These are phyloP conservation scores for Suillus tomentosus DNA, from an alignment of 768 basidiomycete species.

Conservation along the genomic window DNA sequence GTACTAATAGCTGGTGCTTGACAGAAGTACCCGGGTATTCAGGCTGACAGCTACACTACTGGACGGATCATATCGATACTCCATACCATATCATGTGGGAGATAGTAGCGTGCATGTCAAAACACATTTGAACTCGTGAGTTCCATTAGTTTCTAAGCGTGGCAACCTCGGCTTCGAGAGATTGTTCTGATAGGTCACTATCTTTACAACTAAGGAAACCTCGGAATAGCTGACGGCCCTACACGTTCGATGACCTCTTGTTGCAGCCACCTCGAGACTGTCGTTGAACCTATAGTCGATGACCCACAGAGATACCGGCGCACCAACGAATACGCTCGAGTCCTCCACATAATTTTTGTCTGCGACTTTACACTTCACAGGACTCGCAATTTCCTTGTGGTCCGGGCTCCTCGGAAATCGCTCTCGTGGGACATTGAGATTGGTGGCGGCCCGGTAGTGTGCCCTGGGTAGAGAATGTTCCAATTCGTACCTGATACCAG, in stretches of 20 bases:
- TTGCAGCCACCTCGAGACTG: background rate
- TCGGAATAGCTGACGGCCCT: background rate
- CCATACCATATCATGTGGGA: constrained; percentile 9
- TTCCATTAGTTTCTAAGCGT: constrained; percentile 1
- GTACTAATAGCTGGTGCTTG: background rate
- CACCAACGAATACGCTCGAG: background rate
- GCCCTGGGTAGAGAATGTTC: constrained; percentile 41
- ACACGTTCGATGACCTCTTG: background rate
- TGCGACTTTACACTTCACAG: background rate
- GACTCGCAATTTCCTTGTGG: background rate
- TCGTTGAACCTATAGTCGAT: background rate
- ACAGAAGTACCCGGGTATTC: background rate
- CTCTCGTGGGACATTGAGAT: constrained; percentile 1
- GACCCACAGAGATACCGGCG: background rate
- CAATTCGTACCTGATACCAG: constrained; percentile 36
- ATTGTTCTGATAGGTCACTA: constrained; percentile 10
- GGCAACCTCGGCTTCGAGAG: background rate
- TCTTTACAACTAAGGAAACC: constrained; percentile 5
- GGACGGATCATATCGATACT: constrained; percentile 1
- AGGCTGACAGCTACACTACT: background rate
- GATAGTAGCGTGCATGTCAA: constrained; percentile 1
- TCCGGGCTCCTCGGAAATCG: constrained; percentile 1
- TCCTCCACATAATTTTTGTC: background rate
- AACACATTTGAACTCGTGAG: constrained; percentile 8
- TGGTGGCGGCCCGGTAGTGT: constrained; percentile 34